phyloP scores from a whole-genome alignment of 257 asterid genomes.

The Dorcoceras hygrometricum region DNA sequence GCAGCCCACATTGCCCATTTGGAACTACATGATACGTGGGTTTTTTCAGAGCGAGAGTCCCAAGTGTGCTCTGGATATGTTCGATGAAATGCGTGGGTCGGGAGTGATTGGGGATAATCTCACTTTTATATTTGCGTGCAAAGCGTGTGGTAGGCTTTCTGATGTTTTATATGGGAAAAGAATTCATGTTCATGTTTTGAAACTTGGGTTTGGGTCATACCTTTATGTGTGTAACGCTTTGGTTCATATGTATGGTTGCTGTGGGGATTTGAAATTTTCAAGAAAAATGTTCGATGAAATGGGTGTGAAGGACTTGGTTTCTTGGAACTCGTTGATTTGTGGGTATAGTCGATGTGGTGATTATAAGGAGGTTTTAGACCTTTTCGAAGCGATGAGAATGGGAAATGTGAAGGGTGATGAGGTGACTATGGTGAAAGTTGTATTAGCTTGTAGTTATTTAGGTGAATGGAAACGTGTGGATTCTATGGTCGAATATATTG shows the following conservation, averaged over 20 bases:
- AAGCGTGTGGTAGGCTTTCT: conserved; percentile 28
- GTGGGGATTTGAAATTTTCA: conserved; percentile 30
- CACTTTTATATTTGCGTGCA: conserved; percentile 30
- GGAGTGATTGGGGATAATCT: conserved; percentile 34
- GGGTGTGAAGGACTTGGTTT: conserved; percentile 33
- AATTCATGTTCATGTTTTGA: conserved; percentile 32
- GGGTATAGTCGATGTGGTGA: conserved; percentile 35
- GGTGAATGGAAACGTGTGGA: conserved; percentile 21
- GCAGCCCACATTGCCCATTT: conserved; percentile 30
- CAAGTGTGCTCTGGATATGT: conserved; percentile 29
- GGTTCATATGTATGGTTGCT: conserved; percentile 29
- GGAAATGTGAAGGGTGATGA: conserved; percentile 35
- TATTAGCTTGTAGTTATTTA: conserved; percentile 31
- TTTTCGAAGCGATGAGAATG: conserved; percentile 23
- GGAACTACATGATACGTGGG: conserved; percentile 34
- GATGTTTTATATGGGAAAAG: conserved; percentile 27
- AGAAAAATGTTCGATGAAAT: conserved; percentile 32
- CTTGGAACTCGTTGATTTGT: conserved; percentile 47
- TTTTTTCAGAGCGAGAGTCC: conserved; percentile 25
- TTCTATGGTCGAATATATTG: conserved; percentile 26
- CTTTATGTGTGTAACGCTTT: conserved; percentile 38
- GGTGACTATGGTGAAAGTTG: conserved; percentile 40
- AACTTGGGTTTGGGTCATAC: conserved; percentile 36
- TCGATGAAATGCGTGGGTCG: conserved; percentile 33
- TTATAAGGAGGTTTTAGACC: conserved; percentile 27